Evolutionary conservation across 352 stramenopile species (phyloP).

Genomic region (Phytopythium cucurbitacearum): DNA sequence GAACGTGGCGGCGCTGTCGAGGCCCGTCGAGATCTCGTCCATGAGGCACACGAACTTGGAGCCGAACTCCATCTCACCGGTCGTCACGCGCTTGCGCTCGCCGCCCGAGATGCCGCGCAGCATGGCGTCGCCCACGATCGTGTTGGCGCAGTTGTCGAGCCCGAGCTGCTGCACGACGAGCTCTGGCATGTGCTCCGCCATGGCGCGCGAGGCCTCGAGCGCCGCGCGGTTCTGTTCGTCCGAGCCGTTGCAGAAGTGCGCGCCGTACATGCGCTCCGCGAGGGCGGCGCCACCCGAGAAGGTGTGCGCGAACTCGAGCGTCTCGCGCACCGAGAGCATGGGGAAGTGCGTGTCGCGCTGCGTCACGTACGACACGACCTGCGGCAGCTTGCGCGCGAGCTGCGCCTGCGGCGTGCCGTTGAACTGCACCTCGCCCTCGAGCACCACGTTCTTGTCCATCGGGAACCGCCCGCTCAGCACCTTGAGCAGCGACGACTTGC

Average conservation of each 20-base stretch:
- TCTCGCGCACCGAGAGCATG: constrained; percentile 50
- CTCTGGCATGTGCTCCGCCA: constrained; percentile 13
- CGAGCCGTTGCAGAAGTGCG: constrained; percentile 10
- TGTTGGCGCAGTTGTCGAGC: constrained; percentile 22
- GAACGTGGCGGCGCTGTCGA: constrained; percentile 32
- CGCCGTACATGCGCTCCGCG: constrained; percentile 26
- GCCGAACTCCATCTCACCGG: constrained; percentile 84
- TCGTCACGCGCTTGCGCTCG: constrained; percentile 73
- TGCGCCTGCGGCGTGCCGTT: constrained; percentile 16
- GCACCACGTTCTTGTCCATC: constrained; percentile 12
- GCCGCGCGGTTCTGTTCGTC: constrained; percentile 12
- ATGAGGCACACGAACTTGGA: constrained; percentile 22
- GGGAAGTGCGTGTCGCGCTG: constrained; percentile 50
- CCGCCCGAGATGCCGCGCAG: constrained; percentile 48
- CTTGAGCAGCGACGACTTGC: constrained; percentile 23
- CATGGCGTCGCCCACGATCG: constrained; percentile 30
- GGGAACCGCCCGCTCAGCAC: constrained; percentile 18
- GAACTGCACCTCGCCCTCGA: constrained; percentile 21
- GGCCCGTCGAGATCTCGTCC: constrained; percentile 43
- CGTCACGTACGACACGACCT: constrained; percentile 27
- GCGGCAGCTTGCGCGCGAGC: constrained; percentile 10
- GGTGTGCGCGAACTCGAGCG: constrained; percentile 84
- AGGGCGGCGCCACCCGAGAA: constrained; percentile 32
- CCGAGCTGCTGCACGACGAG: constrained; percentile 21
- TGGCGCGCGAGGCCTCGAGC: constrained; percentile 5